These are phyloP conservation scores for Pythium sukuiense DNA, from an alignment of 352 stramenopile species.

Conservation along the genomic window DNA sequence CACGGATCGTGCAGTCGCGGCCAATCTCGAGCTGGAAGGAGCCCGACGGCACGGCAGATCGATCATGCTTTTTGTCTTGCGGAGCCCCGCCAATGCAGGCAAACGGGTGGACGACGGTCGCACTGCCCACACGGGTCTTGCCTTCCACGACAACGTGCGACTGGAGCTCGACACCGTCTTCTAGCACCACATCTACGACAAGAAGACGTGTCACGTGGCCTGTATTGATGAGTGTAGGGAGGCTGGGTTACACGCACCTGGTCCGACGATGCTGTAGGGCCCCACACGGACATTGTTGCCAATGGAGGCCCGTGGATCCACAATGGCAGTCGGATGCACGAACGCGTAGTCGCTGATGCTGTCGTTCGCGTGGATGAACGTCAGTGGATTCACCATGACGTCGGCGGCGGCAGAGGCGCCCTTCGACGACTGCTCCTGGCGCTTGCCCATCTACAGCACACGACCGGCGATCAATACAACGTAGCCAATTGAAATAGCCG, in stretches of 20 bases:
- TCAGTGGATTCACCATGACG: constrained; percentile 10
- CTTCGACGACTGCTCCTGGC: constrained; percentile 15
- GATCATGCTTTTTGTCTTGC: constrained; percentile 81
- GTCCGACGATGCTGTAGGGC: constrained; percentile 70
- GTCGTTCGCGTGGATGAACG: constrained; percentile 6
- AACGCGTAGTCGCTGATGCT: constrained; percentile 20
- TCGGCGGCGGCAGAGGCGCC: not conserved
- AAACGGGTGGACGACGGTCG: constrained; percentile 70
- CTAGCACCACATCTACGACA: constrained; percentile 61
- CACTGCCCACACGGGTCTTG: constrained; percentile 50
- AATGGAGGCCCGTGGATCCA: constrained; percentile 61
- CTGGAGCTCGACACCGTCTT: constrained; percentile 61
- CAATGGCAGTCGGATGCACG: constrained; percentile 69
- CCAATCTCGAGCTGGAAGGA: constrained; percentile 52
- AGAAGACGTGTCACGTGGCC: constrained; percentile 12
- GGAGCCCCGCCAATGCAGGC: constrained; percentile 71
- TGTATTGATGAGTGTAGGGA: not conserved
- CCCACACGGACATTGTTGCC: constrained; percentile 64
- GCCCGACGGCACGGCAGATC: not conserved
- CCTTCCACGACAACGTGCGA: constrained; percentile 80
- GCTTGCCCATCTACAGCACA: constrained; percentile 21
- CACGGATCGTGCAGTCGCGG: constrained; percentile 73
- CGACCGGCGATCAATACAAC: not conserved
- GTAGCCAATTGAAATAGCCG: not conserved
- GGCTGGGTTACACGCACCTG: constrained; percentile 30